A percentile compares a stretch with the other conserved stretches of the same genome.
phyloP scores from a whole-genome alignment of 116 monocot genomes.

The Trichopus zeylanicus region DNA sequence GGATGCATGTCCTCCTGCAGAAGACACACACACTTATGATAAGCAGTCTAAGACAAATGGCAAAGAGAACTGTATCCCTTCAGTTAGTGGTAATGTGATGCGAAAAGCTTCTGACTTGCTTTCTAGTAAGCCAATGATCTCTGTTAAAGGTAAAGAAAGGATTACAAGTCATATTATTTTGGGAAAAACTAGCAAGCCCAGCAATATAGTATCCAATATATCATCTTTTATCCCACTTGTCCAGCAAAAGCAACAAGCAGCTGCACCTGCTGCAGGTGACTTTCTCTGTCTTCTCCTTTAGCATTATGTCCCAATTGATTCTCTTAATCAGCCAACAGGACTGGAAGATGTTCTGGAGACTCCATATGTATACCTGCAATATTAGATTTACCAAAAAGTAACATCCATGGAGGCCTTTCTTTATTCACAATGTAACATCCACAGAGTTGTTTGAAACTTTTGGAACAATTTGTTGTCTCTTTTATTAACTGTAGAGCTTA shows the following conservation, averaged over 20 bases:
- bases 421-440: too few relatives aligned
- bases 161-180: constrained; percentile 17
- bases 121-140: constrained; percentile 23
- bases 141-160: constrained; percentile 24
- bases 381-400: too few relatives aligned
- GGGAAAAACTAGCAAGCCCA: constrained; percentile 30
- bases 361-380: too few relatives aligned
- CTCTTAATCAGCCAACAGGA: neutral
- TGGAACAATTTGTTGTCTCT: too few relatives aligned
- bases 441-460: too few relatives aligned
- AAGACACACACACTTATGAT: constrained; percentile 9
- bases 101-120: constrained; percentile 23
- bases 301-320: neutral
- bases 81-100: constrained; percentile 9
- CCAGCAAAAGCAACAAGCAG: constrained; percentile 56
- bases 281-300: neutral
- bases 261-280: constrained; percentile 43
- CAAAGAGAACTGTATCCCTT: constrained; percentile 23
- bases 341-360: too few relatives aligned
- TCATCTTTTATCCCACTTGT: constrained; percentile 79
- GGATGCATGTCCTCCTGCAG: constrained; percentile 9
- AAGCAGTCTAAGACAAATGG: constrained; percentile 13
- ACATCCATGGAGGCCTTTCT: too few relatives aligned
- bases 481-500: too few relatives aligned
- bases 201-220: constrained; percentile 60